A percentile compares a stretch with the other conserved stretches of the same genome.
phyloP scores from a whole-genome alignment of 2,329 filamentous ascomycete genomes.

The Alternaria rosae region DNA sequence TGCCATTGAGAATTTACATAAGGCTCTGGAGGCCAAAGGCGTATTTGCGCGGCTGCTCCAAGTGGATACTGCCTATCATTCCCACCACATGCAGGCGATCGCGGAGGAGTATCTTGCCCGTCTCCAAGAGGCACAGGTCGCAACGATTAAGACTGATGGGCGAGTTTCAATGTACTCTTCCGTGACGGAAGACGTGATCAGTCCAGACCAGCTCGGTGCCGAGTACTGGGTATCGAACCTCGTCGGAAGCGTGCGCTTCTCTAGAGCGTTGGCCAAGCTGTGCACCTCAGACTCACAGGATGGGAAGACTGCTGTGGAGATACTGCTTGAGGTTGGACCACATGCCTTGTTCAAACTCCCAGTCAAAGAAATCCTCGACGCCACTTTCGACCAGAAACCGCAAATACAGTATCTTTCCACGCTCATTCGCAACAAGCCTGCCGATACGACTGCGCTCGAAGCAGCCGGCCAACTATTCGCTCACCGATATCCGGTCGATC shows the following conservation, averaged over 20 bases:
- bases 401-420: constrained; percentile 12
- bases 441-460: constrained; percentile 11
- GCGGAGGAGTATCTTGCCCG: constrained; percentile 23
- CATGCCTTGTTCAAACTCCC: constrained; percentile 17
- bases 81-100: constrained; percentile 50
- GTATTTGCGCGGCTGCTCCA: constrained; percentile 51
- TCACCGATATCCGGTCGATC: constrained; percentile 1
- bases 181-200: constrained; percentile 17
- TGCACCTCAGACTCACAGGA: neutral
- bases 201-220: constrained; percentile 18
- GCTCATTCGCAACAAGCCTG: constrained; percentile 15
- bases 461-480: constrained; percentile 10
- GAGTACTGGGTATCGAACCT: constrained; percentile 40
- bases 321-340: constrained; percentile 25
- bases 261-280: constrained; percentile 6
- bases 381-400: constrained; percentile 1
- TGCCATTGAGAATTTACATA: constrained; percentile 45
- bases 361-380: constrained; percentile 11
- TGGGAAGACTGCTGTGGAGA: neutral
- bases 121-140: constrained; percentile 7
- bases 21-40: constrained; percentile 43
- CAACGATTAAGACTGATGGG: neutral
- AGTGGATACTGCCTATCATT: constrained; percentile 58
- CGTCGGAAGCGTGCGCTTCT: constrained; percentile 22
- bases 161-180: constrained; percentile 21